Conservation (phyloP, 2,329 filamentous ascomycete species). For the Aspergillus brunneoviolaceus region DNA sequence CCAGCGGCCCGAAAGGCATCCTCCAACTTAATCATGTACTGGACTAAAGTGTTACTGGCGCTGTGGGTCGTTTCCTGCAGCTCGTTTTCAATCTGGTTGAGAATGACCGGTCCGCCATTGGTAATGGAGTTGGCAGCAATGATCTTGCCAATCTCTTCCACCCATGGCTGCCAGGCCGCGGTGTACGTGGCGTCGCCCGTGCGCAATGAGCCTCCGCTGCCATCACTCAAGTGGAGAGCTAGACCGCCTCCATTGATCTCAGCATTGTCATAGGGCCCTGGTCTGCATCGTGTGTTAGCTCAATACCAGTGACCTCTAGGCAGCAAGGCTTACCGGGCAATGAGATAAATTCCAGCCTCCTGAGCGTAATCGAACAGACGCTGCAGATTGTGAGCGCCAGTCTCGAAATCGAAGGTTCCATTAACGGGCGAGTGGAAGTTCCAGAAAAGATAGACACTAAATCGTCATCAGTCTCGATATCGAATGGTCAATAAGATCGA, state of each 20-base stretch:
- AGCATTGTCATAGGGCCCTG: constrained; percentile 73
- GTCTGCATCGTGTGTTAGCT: constrained; percentile 24
- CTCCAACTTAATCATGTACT: constrained; percentile 55
- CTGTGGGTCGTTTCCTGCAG: constrained; percentile 47
- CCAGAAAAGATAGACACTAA: constrained; percentile 69
- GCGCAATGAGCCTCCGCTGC: constrained; percentile 25
- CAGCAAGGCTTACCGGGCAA: constrained; percentile 50
- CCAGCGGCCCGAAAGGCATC: constrained; percentile 48
- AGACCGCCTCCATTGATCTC: constrained; percentile 73
- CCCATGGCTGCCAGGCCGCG: constrained; percentile 50
- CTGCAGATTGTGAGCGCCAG: constrained; percentile 1
- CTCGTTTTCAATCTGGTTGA: constrained; percentile 57
- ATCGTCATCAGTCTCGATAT: not conserved
- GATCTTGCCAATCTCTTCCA: constrained; percentile 47
- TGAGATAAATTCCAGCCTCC: constrained; percentile 59
- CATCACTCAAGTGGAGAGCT: constrained; percentile 65
- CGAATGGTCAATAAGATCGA: too few relatives aligned
- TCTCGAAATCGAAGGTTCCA: constrained; percentile 64
- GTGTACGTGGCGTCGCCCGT: constrained; percentile 48
- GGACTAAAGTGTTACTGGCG: constrained; percentile 47
- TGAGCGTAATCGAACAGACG: constrained; percentile 33
- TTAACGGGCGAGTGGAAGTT: constrained; percentile 60
- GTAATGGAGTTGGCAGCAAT: constrained; percentile 53
- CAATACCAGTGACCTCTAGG: rapidly evolving
- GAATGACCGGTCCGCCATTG: constrained; percentile 52